A percentile compares a stretch with the other conserved stretches of the same genome.
Conservation (phyloP, 306 rosid genomes). For the Castanospermum australe region DNA sequence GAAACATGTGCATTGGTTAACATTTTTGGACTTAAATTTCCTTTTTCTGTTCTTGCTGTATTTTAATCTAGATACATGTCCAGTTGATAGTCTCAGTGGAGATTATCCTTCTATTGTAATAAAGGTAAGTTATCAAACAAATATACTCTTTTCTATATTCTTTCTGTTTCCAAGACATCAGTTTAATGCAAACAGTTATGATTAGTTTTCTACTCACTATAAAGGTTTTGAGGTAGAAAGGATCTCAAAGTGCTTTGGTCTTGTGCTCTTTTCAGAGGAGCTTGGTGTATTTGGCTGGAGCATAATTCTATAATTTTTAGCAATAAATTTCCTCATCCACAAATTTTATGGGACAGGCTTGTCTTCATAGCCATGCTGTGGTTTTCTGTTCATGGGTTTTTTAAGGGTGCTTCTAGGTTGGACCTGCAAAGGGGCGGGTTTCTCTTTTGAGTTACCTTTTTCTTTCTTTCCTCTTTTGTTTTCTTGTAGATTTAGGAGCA, state of each 20-base stretch:
- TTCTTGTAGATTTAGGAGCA: constrained; percentile 1
- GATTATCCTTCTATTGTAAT: not conserved
- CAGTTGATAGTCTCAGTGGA: not conserved
- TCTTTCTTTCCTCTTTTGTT: constrained; percentile 9
- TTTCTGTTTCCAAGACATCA: not conserved
- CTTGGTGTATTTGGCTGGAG: not conserved
- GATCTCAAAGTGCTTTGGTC: not conserved
- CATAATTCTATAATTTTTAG: not conserved
- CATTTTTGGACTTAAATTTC: not conserved
- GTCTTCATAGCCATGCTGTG: not conserved
- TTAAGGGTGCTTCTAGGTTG: not conserved
- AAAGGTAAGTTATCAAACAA: not conserved
- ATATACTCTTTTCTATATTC: not conserved
- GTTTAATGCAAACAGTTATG: not conserved
- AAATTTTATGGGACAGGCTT: not conserved
- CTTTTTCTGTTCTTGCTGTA: not conserved
- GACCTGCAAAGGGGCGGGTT: not conserved
- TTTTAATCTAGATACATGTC: not conserved
- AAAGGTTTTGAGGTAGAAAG: not conserved
- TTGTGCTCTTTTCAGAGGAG: not conserved
- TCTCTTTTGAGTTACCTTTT: not conserved
- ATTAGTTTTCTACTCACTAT: not conserved
- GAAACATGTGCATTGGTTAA: not conserved
- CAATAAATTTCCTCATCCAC: not conserved
- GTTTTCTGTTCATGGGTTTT: not conserved